These are phyloP conservation scores for Schizosaccharomyces lindneri DNA, from an alignment of 805 yeast species.

Conservation along the genomic window DNA sequence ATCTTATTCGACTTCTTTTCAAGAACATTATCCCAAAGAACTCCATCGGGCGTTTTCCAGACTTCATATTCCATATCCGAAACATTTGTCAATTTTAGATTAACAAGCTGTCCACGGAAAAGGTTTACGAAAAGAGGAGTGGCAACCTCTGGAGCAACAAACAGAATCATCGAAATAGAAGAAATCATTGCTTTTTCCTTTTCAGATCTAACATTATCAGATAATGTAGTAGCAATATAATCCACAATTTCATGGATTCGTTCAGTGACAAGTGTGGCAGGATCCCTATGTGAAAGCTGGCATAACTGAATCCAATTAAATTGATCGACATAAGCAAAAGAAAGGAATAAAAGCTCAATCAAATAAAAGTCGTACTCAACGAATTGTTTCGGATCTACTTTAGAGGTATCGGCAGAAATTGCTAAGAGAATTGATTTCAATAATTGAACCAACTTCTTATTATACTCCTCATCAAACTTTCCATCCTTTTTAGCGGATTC, in stretches of 20 bases:
- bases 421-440: neutral
- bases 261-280: neutral
- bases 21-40: constrained; percentile 39
- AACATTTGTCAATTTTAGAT: constrained; percentile 16
- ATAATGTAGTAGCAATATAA: neutral
- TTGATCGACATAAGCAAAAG: neutral
- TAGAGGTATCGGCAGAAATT: neutral
- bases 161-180: constrained; percentile 23
- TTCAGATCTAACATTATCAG: neutral
- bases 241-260: neutral
- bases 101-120: constrained; percentile 22
- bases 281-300: neutral
- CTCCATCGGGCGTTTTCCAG: constrained; percentile 48
- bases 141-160: constrained; percentile 31
- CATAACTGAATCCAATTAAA: constrained; percentile 1
- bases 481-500: neutral
- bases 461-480: neutral
- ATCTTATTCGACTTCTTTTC: constrained; percentile 21
- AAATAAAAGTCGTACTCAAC: neutral
- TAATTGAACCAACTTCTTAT: neutral
- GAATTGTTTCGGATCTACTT: too few relatives aligned
- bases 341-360: neutral
- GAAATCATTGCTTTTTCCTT: constrained; percentile 19
- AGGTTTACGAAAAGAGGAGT: constrained; percentile 25
- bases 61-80: constrained; percentile 31